A percentile compares a stretch with the other conserved stretches of the same genome.
phyloP scores from a whole-genome alignment of 2,329 filamentous ascomycete species.

The Pseudogymnoascus sp. region DNA sequence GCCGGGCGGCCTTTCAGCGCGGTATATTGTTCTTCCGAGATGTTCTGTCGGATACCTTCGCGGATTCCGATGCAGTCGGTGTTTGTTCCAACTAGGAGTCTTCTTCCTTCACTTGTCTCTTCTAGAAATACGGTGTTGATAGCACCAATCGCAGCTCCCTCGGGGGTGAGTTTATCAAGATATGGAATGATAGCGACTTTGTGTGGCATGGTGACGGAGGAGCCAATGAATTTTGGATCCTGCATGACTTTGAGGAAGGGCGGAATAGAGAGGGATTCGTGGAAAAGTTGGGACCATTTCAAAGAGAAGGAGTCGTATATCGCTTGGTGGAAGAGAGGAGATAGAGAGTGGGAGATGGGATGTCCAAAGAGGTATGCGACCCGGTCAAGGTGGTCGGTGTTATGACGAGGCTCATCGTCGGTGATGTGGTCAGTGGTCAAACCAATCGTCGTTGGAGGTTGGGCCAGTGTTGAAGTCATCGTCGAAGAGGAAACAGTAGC shows the following conservation, averaged over 20 bases:
- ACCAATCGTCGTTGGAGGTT: not conserved
- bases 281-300: slow-evolving; percentile 43
- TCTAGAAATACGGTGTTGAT: slow-evolving; percentile 72
- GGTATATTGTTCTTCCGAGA: slow-evolving; percentile 34
- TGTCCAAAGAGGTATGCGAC: slow-evolving; percentile 46
- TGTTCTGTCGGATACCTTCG: slow-evolving; percentile 58
- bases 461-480: not conserved
- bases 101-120: slow-evolving; percentile 27
- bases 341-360: slow-evolving; percentile 47
- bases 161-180: slow-evolving; percentile 64
- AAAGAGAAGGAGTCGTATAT: slow-evolving; percentile 45
- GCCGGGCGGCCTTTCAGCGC: slow-evolving; percentile 53
- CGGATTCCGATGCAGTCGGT: slow-evolving; percentile 74
- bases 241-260: slow-evolving; percentile 44
- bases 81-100: slow-evolving; percentile 62
- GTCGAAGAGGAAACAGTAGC: not conserved
- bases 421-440: not conserved
- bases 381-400: slow-evolving; percentile 17
- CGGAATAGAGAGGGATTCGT: slow-evolving; percentile 44
- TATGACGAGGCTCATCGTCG: not conserved
- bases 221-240: slow-evolving; percentile 55
- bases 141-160: slow-evolving; percentile 65
- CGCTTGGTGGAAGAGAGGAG: slow-evolving; percentile 45
- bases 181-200: slow-evolving; percentile 69
- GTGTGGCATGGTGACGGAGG: slow-evolving; percentile 76